phyloP scores from a whole-genome alignment of 1,139 yeast genomes.

The Blastobotrys persicus region DNA sequence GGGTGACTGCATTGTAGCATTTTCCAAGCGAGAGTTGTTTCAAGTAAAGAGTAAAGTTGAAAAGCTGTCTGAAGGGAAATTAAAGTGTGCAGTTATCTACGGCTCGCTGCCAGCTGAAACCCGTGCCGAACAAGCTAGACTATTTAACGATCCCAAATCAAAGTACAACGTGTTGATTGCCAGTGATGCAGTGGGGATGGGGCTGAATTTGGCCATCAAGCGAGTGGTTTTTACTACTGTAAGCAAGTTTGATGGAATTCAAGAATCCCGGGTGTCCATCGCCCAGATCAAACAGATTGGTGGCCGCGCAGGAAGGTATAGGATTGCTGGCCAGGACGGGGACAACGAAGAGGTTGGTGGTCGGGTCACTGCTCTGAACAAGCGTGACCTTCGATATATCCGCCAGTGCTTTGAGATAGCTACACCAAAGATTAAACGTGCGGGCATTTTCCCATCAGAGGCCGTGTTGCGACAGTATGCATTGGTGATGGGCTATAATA shows the following conservation, averaged over 20 bases:
- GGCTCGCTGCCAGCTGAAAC: constrained; percentile 98
- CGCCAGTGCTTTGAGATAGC: constrained; percentile 28
- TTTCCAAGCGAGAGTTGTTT: constrained; percentile 55
- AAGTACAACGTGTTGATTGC: constrained; percentile 80
- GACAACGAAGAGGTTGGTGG: constrained; percentile 61
- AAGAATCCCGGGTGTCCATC: constrained; percentile 47
- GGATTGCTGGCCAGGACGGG: constrained; percentile 31
- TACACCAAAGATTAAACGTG: constrained; percentile 31
- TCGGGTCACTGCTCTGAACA: constrained; percentile 33
- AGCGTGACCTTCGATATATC: constrained; percentile 33
- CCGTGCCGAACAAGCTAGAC: constrained; percentile 75
- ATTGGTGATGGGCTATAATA: constrained; percentile 21
- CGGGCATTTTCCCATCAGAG: constrained; percentile 35
- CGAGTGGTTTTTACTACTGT: constrained; percentile 72
- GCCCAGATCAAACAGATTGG: constrained; percentile 83
- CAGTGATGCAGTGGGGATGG: constrained; percentile 98
- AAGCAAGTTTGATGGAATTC: constrained; percentile 68
- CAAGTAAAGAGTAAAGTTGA: constrained; percentile 29
- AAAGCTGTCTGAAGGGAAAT: constrained; percentile 39
- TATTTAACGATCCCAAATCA: constrained; percentile 64
- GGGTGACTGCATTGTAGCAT: constrained; percentile 91
- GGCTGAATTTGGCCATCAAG: constrained; percentile 78
- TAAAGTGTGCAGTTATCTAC: constrained; percentile 81
- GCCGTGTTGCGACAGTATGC: constrained; percentile 28
- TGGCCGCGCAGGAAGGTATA: constrained; percentile 91